Base-by-base conservation (phyloP, 2,329 filamentous ascomycete genomes). In the Ophiostoma sp. region DNA sequence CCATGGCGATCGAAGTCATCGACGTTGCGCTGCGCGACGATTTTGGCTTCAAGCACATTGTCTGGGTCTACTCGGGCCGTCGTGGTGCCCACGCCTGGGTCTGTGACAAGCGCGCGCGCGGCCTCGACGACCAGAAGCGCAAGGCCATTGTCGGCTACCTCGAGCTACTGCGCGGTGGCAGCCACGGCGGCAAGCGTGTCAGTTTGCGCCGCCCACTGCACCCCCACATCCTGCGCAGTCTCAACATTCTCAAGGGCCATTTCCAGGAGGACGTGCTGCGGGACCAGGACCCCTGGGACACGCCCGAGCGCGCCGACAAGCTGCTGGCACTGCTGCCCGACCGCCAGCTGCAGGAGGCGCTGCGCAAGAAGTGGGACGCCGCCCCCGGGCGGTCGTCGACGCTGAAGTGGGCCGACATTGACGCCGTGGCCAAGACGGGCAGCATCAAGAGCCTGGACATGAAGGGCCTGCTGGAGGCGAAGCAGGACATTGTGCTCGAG, bases 81-180 rank as follows among this genome's bases (percentile, higher is more conserved):
- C 87, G 95, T 84, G 95, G 95, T 81, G 93, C 91, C 42, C 95
- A 99, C 87, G 95, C 95, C 5, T 99, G 95, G 95, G 91, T 99
- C 11, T 98, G 94, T 76, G 95, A 99, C 77, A 91, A 90, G 75
- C 88, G 89, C 69, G 95, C 93, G 0, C 86, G 95, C 69, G 84
- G 84, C 45, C 86, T 99, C 81, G 90, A 96, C 72, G 95, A 99
- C 74, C 86, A 90, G 73, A 93, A 91, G 78, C 86, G 95, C 68
- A 87, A 87, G 73, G 91, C 93, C 0, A 89, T 99, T 70, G 92
- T 92, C 0, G 89, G 91, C 36, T 99, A 98, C 76, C 83, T 99
- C 14, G 93, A 97, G 75, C 84, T 98, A 1, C 82, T 98, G n/a
- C 90, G 88, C 72, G 95, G 95, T 69, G 92, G 93, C 69, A 85